A percentile compares a stretch with the other conserved stretches of the same genome.
Conservation (phyloP, 2,329 filamentous ascomycete genomes). For the Cladosporium sphaerospermum region DNA sequence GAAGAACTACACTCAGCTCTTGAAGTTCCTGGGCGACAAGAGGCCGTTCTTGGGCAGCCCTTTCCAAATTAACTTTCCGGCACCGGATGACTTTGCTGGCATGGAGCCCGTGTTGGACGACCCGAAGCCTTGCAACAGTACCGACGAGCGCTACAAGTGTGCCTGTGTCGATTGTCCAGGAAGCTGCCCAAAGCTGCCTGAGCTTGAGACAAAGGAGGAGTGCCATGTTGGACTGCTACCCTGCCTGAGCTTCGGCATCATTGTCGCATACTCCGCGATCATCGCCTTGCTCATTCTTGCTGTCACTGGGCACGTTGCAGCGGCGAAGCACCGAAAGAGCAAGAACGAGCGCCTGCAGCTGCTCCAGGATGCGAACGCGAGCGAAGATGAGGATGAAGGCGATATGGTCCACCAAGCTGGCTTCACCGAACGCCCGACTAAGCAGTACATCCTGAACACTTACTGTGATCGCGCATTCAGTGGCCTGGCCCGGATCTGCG, state of each 20-base stretch:
- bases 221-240: slow-evolving; percentile 85
- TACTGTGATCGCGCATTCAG: slow-evolving; percentile 76
- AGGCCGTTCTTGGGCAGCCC: slow-evolving; percentile 80
- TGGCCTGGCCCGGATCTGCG: slow-evolving; percentile 70
- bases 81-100: slow-evolving; percentile 54
- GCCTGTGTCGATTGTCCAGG: slow-evolving; percentile 88
- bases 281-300: slow-evolving; percentile 61
- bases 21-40: slow-evolving; percentile 91
- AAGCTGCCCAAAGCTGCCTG: slow-evolving; percentile 76
- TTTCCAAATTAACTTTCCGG: slow-evolving; percentile 94
- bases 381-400: slow-evolving; percentile 90
- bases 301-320: slow-evolving; percentile 68
- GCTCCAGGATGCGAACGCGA: slow-evolving; percentile 74
- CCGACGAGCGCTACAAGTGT: slow-evolving; percentile 78
- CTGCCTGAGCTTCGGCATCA: slow-evolving; percentile 87
- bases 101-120: slow-evolving; percentile 68
- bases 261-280: slow-evolving; percentile 75
- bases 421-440: slow-evolving; percentile 71
- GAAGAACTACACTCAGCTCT: slow-evolving; percentile 76
- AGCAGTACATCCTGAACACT: slow-evolving; percentile 76
- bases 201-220: slow-evolving; percentile 60
- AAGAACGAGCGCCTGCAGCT: slow-evolving; percentile 79
- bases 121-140: slow-evolving; percentile 83
- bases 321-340: slow-evolving; percentile 64
- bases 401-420: slow-evolving; percentile 71